phyloP scores from a whole-genome alignment of 1,284 basidiomycete genomes.

The Ustilago xerochloae region DNA sequence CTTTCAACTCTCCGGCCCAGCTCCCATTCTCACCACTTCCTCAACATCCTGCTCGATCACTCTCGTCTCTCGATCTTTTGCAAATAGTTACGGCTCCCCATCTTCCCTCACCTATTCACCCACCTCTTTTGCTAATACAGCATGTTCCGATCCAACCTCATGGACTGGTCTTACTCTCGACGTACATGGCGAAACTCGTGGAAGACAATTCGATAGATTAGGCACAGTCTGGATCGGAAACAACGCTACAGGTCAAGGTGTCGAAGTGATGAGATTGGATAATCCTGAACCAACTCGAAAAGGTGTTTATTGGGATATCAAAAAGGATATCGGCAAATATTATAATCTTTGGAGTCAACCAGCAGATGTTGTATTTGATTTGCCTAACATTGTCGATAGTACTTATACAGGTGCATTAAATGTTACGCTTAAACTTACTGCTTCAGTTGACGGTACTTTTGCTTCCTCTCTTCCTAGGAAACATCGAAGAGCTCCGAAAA shows the following conservation, averaged over 20 bases:
- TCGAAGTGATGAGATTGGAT: slow-evolving; percentile 55
- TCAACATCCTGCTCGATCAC: slow-evolving; percentile 18
- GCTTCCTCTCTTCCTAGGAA: background rate
- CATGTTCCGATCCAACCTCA: slow-evolving; percentile 26
- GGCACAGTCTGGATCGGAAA: slow-evolving; percentile 45
- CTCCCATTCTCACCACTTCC: slow-evolving; percentile 20
- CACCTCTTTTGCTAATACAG: background rate
- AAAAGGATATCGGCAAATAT: slow-evolving; percentile 52
- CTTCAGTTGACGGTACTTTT: slow-evolving; percentile 8
- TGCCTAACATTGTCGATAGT: slow-evolving; percentile 55
- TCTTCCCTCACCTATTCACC: slow-evolving; percentile 30
- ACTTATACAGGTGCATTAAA: slow-evolving; percentile 52
- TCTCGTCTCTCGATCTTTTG: slow-evolving; percentile 41
- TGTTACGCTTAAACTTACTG: slow-evolving; percentile 34
- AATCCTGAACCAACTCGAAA: slow-evolving; percentile 53
- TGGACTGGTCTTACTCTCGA: slow-evolving; percentile 49
- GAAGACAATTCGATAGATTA: slow-evolving; percentile 55
- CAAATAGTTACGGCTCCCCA: slow-evolving; percentile 48
- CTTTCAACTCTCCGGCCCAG: slow-evolving; percentile 28
- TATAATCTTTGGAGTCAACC: slow-evolving; percentile 31
- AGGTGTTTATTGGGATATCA: slow-evolving; percentile 45
- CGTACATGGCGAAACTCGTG: slow-evolving; percentile 30
- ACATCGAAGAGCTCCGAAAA: background rate
- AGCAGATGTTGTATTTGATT: slow-evolving; percentile 46
- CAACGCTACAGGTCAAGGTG: slow-evolving; percentile 30